phyloP scores from a whole-genome alignment of 1,284 basidiomycete genomes.

The Taiwanofungus camphoratus region DNA sequence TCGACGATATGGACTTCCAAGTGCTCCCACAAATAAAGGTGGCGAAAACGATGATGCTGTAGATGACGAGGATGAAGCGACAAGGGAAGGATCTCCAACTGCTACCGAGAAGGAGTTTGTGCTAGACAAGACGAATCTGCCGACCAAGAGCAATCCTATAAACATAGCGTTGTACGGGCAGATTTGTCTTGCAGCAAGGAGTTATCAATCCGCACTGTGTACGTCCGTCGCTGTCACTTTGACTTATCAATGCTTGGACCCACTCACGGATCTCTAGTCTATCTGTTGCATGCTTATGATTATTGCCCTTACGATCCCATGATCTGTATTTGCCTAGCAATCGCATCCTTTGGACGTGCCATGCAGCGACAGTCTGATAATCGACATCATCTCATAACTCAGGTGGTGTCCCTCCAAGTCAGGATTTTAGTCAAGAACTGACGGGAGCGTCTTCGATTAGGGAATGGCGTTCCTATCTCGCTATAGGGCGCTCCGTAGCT shows the following conservation, averaged over 20 bases:
- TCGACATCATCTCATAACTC: constrained; percentile 78
- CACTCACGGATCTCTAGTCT: constrained; percentile 51
- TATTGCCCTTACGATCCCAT: constrained; percentile 80
- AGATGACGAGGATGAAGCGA: constrained; percentile 29
- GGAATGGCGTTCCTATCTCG: constrained; percentile 77
- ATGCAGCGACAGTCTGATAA: constrained; percentile 96
- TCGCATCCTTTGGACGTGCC: constrained; percentile 83
- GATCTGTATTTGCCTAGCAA: constrained; percentile 76
- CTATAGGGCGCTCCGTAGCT: constrained; percentile 58
- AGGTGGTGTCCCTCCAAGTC: constrained; percentile 37
- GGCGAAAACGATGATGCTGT: constrained; percentile 30
- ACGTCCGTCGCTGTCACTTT: constrained; percentile 27
- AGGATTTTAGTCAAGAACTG: background rate
- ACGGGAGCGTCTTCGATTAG: constrained; percentile 40
- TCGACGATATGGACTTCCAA: constrained; percentile 42
- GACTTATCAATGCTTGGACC: constrained; percentile 1
- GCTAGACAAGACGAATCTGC: constrained; percentile 30
- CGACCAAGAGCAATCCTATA: constrained; percentile 71
- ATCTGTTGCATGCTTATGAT: constrained; percentile 85
- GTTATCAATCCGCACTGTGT: constrained; percentile 91
- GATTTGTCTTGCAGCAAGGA: constrained; percentile 78
- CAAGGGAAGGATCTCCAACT: constrained; percentile 12
- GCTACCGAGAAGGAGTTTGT: constrained; percentile 20
- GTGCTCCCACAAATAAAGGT: constrained; percentile 22
- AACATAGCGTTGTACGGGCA: constrained; percentile 83